Evolutionary conservation across 164 flowering plant genomes (phyloP).

Genomic region (Macadamia tetraphylla): DNA sequence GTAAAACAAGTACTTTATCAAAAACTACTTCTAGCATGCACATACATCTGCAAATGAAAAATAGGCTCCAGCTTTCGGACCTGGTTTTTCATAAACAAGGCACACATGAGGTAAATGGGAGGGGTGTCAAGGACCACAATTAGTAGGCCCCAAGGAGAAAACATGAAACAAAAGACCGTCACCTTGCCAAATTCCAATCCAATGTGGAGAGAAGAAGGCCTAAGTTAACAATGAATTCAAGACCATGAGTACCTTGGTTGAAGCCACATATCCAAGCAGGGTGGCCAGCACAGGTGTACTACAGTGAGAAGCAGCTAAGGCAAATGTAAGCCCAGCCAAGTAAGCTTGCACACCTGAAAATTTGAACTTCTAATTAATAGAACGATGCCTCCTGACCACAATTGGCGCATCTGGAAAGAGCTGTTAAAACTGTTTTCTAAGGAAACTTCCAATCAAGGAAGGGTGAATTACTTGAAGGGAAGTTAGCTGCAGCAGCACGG

Average conservation of each 20-base stretch:
- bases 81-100: too few species aligned
- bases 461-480: constrained; percentile 75
- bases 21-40: too few species aligned
- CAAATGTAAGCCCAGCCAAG: constrained; percentile 94
- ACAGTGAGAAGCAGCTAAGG: constrained; percentile 87
- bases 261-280: constrained; percentile 8
- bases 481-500: constrained; percentile 87
- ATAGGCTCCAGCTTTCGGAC: too few species aligned
- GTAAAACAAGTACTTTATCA: too few species aligned
- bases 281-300: neutral
- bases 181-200: too few species aligned
- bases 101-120: too few species aligned
- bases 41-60: too few species aligned
- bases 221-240: constrained; percentile 1
- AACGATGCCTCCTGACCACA: neutral
- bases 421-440: neutral
- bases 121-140: too few species aligned
- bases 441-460: neutral
- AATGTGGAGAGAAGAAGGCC: neutral
- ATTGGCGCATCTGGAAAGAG: neutral
- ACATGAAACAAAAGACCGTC: too few species aligned
- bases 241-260: neutral
- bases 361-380: neutral
- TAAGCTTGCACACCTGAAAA: constrained; percentile 90
- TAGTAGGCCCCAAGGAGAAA: too few species aligned